Base-by-base conservation (phyloP, 805 yeast species). In the Clavispora carvajalis region DNA sequence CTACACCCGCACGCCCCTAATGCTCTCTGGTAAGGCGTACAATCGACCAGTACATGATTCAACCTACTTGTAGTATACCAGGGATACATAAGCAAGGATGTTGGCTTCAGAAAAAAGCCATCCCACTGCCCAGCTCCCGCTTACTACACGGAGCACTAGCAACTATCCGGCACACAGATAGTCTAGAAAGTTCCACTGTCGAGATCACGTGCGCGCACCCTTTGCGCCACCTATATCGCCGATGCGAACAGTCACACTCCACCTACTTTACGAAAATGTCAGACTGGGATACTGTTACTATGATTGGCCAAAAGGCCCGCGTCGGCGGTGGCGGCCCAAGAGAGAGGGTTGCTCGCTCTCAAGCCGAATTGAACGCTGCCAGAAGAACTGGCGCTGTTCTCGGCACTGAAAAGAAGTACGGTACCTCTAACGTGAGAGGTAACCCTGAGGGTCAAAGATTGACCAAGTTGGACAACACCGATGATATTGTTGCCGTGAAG, bases 401-500 rank as follows among this genome's bases (percentile, higher is more conserved):
- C 28, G 79, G 95, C 33, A 90, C 90, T 33, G 99, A 91, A 63
- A 91, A 91, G 79, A 93, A 91, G 67, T 93, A 85, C 65, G 84
- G 84, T 38, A 52, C 67, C 23, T 53, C 73, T 53, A 86, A 84
- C 66, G 61, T 70, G 40, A 73, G 67, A 51, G 71, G 79, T 41
- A 82, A 85, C 52, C 82, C 87, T 22, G 98, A 91, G 60, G 99
- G 98, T 37, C 99, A 93, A 73, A 79, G 95, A 63, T 73, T 93
- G 60, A 83, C 99, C 49, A 91, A 80, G 71, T 77, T 93, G 53
- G 99, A 93, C 64, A 82, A 95, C 63, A 82, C 88, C 37, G 95
- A 89, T 56, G 97, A 90, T 55, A 89, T 91, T 49, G 95, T 88
- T 40, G 85, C 93, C 15, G 95, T 95, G 43, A 84, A 90, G 68